Evolutionary conservation across 2,329 filamentous ascomycete genomes (phyloP).

Genomic region (Sporothrix mexicana): DNA sequence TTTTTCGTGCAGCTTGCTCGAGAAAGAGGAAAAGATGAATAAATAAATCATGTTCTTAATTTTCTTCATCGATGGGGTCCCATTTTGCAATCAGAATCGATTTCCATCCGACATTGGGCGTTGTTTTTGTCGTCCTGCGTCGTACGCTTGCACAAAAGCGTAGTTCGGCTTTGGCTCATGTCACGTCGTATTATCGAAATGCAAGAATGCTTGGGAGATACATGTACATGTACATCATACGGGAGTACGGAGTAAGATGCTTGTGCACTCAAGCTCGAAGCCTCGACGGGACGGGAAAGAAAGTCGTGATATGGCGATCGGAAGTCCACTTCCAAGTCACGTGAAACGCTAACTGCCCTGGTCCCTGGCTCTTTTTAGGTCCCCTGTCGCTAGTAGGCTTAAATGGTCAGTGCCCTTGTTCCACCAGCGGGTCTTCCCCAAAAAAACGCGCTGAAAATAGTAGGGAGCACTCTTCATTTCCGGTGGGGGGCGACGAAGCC

Average conservation of each 20-base stretch:
- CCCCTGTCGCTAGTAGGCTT: too few relatives aligned
- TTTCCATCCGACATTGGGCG: neutral
- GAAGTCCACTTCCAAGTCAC: slow-evolving; percentile 22
- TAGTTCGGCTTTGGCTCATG: neutral
- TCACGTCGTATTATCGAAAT: slow-evolving; percentile 1
- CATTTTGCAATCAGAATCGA: neutral
- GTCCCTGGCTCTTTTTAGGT: neutral
- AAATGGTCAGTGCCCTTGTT: neutral
- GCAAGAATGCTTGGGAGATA: neutral
- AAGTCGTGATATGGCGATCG: slow-evolving; percentile 7
- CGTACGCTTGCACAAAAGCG: neutral
- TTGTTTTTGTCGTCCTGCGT: neutral
- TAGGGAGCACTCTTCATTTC: slow-evolving; percentile 1
- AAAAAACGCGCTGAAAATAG: slow-evolving; percentile 2
- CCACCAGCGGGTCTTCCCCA: neutral
- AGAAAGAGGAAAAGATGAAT: too few relatives aligned
- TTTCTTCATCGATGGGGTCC: neutral
- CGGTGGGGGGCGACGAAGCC: neutral
- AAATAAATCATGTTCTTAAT: neutral
- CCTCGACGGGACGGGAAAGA: neutral
- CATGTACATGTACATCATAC: too few relatives aligned
- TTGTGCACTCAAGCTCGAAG: too few relatives aligned
- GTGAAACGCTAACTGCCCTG: neutral
- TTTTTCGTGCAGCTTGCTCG: neutral
- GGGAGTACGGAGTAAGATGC: too few relatives aligned